Evolutionary conservation across 352 stramenopile genomes (phyloP).

Genomic region (Pythium rishiriense): DNA sequence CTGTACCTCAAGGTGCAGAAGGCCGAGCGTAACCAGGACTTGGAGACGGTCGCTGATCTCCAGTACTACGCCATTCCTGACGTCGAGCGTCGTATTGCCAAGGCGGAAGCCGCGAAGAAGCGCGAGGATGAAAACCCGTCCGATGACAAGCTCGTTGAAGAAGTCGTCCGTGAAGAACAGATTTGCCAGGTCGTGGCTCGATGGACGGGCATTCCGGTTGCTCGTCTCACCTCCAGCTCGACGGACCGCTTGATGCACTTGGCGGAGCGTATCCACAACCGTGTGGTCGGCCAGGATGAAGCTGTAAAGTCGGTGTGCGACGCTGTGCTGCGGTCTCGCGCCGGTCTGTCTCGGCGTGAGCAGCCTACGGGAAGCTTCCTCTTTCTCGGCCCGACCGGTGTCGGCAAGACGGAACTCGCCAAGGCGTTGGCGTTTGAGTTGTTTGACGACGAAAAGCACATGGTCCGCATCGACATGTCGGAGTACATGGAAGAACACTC

Average conservation of each 20-base stretch:
- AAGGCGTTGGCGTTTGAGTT: conserved; percentile 95
- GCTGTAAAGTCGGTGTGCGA: conserved; percentile 92
- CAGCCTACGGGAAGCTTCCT: conserved; percentile 95
- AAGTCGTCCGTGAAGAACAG: conserved; percentile 86
- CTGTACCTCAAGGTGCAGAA: conserved; percentile 94
- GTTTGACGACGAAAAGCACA: conserved; percentile 95
- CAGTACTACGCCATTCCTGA: conserved; percentile 96
- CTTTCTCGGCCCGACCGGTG: conserved; percentile 95
- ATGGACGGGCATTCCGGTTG: conserved; percentile 91
- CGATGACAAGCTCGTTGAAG: conserved; percentile 74
- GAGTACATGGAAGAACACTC: conserved; percentile 98
- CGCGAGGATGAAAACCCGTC: conserved; percentile 53
- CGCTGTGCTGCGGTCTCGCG: conserved; percentile 91
- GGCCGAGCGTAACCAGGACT: conserved; percentile 93
- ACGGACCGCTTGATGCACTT: conserved; percentile 84
- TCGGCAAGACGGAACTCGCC: conserved; percentile 95
- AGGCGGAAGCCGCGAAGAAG: conserved; percentile 79
- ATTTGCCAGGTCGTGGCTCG: conserved; percentile 90
- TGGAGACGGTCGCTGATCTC: conserved; percentile 94
- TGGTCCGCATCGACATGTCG: conserved; percentile 97
- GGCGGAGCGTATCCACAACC: conserved; percentile 82
- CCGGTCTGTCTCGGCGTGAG: conserved; percentile 82
- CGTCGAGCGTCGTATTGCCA: conserved; percentile 85
- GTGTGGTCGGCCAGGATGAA: conserved; percentile 93
- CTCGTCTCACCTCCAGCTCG: conserved; percentile 75